Evolutionary conservation across 306 rosid genomes (phyloP), one percentile per base, ranked within the genome.

Genomic region (Lathyrus sativus): DNA sequence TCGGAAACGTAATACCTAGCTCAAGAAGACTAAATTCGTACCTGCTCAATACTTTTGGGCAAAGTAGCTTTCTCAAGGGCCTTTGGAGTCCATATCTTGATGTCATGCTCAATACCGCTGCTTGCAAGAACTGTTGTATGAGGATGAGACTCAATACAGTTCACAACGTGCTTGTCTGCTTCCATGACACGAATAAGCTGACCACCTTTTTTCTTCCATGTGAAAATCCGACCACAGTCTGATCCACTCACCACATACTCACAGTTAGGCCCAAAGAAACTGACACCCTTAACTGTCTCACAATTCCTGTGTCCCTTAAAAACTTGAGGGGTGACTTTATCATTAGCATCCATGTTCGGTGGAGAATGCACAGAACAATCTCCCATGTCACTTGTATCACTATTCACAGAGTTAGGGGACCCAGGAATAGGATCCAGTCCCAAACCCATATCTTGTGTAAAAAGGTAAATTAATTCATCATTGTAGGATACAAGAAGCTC

Each of bases 181-280:
- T 90, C 83, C 96, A 93, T 93, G 64, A 93, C 96, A 69, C 97
- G 99, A 72, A 90, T 84, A 39, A 90, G 93, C 81, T 85, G 79
- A 63, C 96, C 96, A 4, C 83, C 89, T 74, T 86, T 90, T 81
- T 88, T 93, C 77, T 72, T 90, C 99, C 99, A 90, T 44, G 87
- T 81, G 83, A 93, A 93, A 74, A 93, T 93, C 44, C 96, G 86
- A 64, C 97, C 99, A 82, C 99, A 93, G 62, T 93, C 99, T 66
- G 99, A 93, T 14, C 99, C 99, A 48, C 99, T 93, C 55, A 87
- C 86, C 35, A 90, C 99, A 84, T 90, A 93, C 73, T 93, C 99
- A 49, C 90, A 85, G 7, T 82, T 85, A 26, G 99, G 97, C 51
- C 99, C 99, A 72, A 88, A 84, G 71, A 93, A 93, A 74, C 76